Conservation (phyloP, 495 filamentous ascomycete genomes). For the Astrothelium subdiscretum region DNA sequence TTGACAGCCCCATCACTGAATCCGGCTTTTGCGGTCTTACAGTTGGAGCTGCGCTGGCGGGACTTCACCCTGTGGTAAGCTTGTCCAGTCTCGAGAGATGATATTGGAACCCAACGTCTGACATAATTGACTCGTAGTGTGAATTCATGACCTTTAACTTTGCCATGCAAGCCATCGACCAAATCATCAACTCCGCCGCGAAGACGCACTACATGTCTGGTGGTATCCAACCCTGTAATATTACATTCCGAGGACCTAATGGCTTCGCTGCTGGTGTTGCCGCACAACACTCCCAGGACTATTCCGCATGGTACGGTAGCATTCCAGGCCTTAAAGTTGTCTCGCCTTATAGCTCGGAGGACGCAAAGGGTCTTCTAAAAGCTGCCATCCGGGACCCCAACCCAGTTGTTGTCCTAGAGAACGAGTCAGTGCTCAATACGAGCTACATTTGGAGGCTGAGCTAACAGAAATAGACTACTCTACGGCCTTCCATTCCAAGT, state of each 20-base stretch:
- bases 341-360: slow-evolving; percentile 87
- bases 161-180: slow-evolving; percentile 99
- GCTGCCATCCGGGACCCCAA: slow-evolving; percentile 97
- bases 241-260: slow-evolving; percentile 98
- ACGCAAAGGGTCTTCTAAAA: slow-evolving; percentile 95
- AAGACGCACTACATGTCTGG: slow-evolving; percentile 99
- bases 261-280: slow-evolving; percentile 93
- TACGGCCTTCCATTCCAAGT: slow-evolving; percentile 92
- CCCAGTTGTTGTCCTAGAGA: slow-evolving; percentile 89
- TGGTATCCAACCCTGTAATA: slow-evolving; percentile 97
- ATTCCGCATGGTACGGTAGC: slow-evolving; percentile 95
- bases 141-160: slow-evolving; percentile 99
- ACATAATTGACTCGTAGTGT: slow-evolving; percentile 45
- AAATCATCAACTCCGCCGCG: slow-evolving; percentile 97
- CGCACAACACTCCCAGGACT: slow-evolving; percentile 97
- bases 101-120: neutral
- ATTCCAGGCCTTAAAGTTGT: slow-evolving; percentile 97
- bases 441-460: neutral
- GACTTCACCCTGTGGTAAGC: slow-evolving; percentile 85
- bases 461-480: slow-evolving; percentile 49
- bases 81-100: slow-evolving; percentile 6
- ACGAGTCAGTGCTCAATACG: slow-evolving; percentile 51
- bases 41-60: slow-evolving; percentile 86
- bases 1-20: slow-evolving; percentile 97
- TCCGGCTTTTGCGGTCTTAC: slow-evolving; percentile 87